Evolutionary conservation across 129 eudicot genomes (phyloP).

Genomic region (Chrysanthemum lavandulifolium): DNA sequence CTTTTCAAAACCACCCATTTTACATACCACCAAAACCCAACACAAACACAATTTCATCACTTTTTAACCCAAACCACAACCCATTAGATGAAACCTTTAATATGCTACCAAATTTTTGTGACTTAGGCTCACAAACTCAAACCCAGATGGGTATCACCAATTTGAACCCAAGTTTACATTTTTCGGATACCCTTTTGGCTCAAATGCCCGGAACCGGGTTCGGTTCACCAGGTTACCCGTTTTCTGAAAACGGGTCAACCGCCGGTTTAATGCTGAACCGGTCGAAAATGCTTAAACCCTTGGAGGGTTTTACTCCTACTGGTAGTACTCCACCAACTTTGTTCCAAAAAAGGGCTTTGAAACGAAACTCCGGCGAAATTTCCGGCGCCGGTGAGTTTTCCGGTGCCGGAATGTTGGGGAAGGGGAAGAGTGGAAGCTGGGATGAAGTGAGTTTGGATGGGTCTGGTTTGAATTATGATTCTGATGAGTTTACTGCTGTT

Average conservation of each 20-base stretch:
- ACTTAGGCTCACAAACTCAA: constrained; percentile 27
- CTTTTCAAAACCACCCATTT: constrained; percentile 48
- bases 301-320: constrained; percentile 51
- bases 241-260: constrained; percentile 35
- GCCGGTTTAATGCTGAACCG: constrained; percentile 47
- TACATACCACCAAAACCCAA: constrained; percentile 44
- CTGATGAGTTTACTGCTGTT: constrained; percentile 59
- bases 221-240: constrained; percentile 46
- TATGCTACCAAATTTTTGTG: constrained; percentile 36
- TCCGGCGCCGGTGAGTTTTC: constrained; percentile 18
- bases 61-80: constrained; percentile 32
- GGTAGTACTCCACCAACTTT: constrained; percentile 73
- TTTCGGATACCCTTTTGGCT: constrained; percentile 45
- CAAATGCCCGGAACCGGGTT: constrained; percentile 44
- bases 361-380: constrained; percentile 47
- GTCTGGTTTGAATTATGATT: constrained; percentile 64
- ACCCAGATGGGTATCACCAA: no score
- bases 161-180: constrained; percentile 41
- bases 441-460: constrained; percentile 83
- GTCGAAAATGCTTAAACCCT: constrained; percentile 72
- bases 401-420: constrained; percentile 30
- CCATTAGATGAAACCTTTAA: constrained; percentile 46
- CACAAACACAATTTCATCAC: not conserved
- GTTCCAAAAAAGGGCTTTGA: constrained; percentile 81
- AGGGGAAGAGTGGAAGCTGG: constrained; percentile 41